Percentiles rank a stretch among this genome's conserved stretches.
phyloP scores from a whole-genome alignment of 2,329 filamentous ascomycete species.

The Madurella mycetomatis region DNA sequence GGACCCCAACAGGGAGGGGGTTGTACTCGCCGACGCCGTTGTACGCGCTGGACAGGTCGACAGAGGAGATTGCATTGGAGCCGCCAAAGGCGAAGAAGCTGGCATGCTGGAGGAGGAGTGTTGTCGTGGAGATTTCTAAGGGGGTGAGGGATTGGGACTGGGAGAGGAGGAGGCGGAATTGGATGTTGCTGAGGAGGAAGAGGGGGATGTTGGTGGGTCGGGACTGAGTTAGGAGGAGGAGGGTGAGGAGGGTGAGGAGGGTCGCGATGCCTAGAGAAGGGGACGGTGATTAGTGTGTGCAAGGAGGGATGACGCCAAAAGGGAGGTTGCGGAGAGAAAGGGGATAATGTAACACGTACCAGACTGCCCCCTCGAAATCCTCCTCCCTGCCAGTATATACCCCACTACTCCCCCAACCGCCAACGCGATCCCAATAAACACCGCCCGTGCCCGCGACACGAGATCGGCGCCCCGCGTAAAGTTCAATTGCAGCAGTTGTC shows the following conservation, averaged over 20 bases:
- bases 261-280: constrained; percentile 34
- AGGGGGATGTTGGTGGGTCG: constrained; percentile 80
- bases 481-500: constrained; percentile 38
- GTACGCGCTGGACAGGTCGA: constrained; percentile 91
- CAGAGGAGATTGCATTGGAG: constrained; percentile 91
- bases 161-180: constrained; percentile 47
- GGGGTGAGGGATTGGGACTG: constrained; percentile 41
- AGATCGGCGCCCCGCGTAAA: constrained; percentile 42
- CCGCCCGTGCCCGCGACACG: constrained; percentile 44
- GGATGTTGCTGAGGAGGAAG: constrained; percentile 67
- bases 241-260: constrained; percentile 65
- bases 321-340: constrained; percentile 17
- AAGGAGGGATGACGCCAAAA: constrained; percentile 17
- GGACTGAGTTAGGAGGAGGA: constrained; percentile 84
- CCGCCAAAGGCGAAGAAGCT: constrained; percentile 89
- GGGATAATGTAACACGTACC: constrained; percentile 25
- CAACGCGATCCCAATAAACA: constrained; percentile 46
- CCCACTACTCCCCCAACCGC: constrained; percentile 38
- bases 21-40: constrained; percentile 85
- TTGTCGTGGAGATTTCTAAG: constrained; percentile 62
- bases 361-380: constrained; percentile 24
- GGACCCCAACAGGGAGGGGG: constrained; percentile 69
- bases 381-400: constrained; percentile 31
- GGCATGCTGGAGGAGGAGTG: constrained; percentile 71
- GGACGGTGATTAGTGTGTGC: constrained; percentile 22